Conservation (phyloP, 768 basidiomycete genomes). For the Russula abietina region DNA sequence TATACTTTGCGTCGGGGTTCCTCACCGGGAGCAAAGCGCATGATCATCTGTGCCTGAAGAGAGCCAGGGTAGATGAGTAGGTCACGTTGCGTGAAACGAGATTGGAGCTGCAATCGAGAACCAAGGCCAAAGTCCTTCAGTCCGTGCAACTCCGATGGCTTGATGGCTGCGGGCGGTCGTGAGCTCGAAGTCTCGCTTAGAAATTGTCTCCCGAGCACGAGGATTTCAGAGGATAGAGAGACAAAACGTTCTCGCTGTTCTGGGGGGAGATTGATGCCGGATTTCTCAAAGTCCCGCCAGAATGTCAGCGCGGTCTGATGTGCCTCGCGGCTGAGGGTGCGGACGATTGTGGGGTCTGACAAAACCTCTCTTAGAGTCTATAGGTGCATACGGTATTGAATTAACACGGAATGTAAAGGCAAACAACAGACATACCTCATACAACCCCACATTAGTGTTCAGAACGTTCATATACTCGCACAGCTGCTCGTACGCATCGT, state of each 20-base stretch:
- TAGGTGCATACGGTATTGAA: slow-evolving; percentile 2
- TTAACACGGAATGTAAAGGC: slow-evolving; percentile 8
- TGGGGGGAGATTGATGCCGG: slow-evolving; percentile 84
- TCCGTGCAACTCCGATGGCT: slow-evolving; percentile 62
- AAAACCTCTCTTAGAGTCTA: slow-evolving; percentile 70
- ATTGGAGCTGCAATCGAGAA: slow-evolving; percentile 63
- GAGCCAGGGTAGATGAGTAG: slow-evolving; percentile 80
- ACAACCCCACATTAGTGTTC: slow-evolving; percentile 89
- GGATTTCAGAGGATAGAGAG: slow-evolving; percentile 81
- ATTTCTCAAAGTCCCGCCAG: slow-evolving; percentile 95
- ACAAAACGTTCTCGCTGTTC: slow-evolving; percentile 78
- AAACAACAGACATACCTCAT: slow-evolving; percentile 55
- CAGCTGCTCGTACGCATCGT: slow-evolving; percentile 81
- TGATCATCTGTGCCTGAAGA: slow-evolving; percentile 88
- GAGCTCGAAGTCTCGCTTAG: slow-evolving; percentile 58
- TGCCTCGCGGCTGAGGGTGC: slow-evolving; percentile 67
- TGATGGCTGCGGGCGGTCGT: slow-evolving; percentile 62
- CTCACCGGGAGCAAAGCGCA: slow-evolving; percentile 81
- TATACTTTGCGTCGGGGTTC: slow-evolving; percentile 78
- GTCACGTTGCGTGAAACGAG: slow-evolving; percentile 68
- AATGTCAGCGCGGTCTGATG: slow-evolving; percentile 86
- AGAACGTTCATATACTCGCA: slow-evolving; percentile 98
- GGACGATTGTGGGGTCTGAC: slow-evolving; percentile 58
- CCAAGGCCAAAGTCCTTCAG: slow-evolving; percentile 76
- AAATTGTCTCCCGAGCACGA: slow-evolving; percentile 83